Evolutionary conservation across 345 rosid genomes (phyloP), one percentile per base, ranked within the genome.

Genomic region (Camelina laxa): DNA sequence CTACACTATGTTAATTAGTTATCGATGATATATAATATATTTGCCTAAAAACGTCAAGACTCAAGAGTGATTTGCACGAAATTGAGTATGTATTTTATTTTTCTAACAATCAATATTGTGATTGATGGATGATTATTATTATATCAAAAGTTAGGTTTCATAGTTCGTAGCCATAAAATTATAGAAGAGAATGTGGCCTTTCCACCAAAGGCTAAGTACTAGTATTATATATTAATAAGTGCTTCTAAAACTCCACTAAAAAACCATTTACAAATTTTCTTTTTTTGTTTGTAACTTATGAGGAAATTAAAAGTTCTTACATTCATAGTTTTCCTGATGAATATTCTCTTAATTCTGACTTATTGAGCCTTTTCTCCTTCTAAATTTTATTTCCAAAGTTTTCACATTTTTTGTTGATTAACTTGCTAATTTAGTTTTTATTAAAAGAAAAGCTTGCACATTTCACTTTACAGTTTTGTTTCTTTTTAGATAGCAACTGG

Each of bases 131-230:
- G 64, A 54, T 54, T 30, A 73, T 62, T 51, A 24, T 41, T 63
- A 33, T 62, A 65, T 20, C 4, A 31, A 73, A 73, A 65, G 77
- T 73, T 73, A 65, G 71, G 70, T 64, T 64, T 55, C 36, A 7
- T 65, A 55, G 57, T 64, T 73, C 55, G 72, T 74, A 74, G 44
- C 36, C 41, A 74, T 44, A 22, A 44, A 55, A 7, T 24, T 66
- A 66, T 74, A 35, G 53, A 41, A 36, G 65, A 33, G 13, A 74
- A 47, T 66, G 60, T 74, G 67, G 67, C 44, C 35, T 57, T 74
- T 65, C 67, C 78, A 66, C 67, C 53, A 36, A 66, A 58, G 67
- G 73, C 53, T 14, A 36, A 16, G 60, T 66, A 22, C 17, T 65
- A 66, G 66, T 24, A 66, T 17, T 31, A 24, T 27, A 22, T 2